These are phyloP conservation scores for Sporothrix pallida DNA, from an alignment of 2,329 filamentous ascomycete genomes.

Conservation along the genomic window DNA sequence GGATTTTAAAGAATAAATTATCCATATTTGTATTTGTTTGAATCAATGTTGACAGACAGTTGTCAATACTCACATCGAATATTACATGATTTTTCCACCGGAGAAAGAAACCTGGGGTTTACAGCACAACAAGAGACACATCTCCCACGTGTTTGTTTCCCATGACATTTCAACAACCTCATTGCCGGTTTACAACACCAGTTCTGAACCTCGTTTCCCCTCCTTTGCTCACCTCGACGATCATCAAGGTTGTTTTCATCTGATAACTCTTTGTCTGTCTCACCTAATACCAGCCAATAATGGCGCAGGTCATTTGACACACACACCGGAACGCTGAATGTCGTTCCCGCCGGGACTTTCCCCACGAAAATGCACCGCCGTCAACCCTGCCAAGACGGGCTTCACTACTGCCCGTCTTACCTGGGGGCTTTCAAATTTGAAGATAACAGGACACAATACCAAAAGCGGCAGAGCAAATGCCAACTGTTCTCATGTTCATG, in stretches of 20 bases:
- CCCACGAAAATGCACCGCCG: slow-evolving; percentile 22
- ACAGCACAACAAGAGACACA: no score
- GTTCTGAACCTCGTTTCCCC: no score
- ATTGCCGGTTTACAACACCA: no score
- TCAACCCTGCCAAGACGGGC: background rate
- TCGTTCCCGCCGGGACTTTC: slow-evolving; percentile 8
- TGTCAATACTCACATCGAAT: no score
- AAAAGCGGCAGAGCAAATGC: background rate
- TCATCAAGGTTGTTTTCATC: background rate
- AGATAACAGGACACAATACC: no score
- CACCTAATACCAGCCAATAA: background rate
- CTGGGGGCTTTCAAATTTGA: background rate
- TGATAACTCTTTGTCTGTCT: background rate
- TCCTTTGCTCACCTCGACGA: background rate
- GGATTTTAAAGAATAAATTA: no score
- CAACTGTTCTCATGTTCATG: background rate
- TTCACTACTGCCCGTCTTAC: slow-evolving; percentile 10
- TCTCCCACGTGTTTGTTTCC: no score
- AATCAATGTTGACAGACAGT: no score
- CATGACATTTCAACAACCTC: no score
- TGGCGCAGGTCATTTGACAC: slow-evolving; percentile 10
- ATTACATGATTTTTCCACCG: no score
- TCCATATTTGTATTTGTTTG: no score
- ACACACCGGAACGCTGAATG: background rate
- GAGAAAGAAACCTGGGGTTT: no score